Base-by-base conservation (phyloP, 176 grass and related monocot species). In the Triticum turgidum region DNA sequence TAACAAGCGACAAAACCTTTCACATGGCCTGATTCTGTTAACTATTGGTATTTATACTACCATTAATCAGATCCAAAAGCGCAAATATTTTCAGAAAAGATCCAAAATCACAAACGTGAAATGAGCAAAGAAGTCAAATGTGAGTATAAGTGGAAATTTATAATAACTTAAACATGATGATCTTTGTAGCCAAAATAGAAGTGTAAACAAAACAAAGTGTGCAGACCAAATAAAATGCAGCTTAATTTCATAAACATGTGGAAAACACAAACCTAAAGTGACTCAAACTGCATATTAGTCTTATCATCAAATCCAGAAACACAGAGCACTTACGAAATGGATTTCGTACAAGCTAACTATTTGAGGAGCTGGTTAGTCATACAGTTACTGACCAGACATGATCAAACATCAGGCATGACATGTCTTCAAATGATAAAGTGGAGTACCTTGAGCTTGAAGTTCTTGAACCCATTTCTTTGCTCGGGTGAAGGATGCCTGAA, bases 401-500 rank as follows among this genome's bases (percentile, higher is more conserved):
- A 77, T 70, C 56, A 72, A 62, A 51, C 37, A 30, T 56, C 73
- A 73, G 82, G 70, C 6, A 73, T 34, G 3, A n/a, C 37, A 51
- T 56, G 65, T 73, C 32, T 44, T 72, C 49, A 67, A 64, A 66
- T 73, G 66, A 47, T 32, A 25, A 87, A 84, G 85, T 61, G 54
- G 61, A 44, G 38, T 87, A 99, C 97, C 97, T 96, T 94, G 94
- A 66, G 91, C 91, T 83, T 96, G 94, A 80, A 99, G 97, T 80
- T 96, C 97, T 88, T 91, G 89, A 72, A 99, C 94, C 97, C 97
- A 99, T 90, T 94, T 99, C 87, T 96, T 93, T 76, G 97, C 94
- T 87, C 92, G 83, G 24, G 85, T 85, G 80, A 96, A 96, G n/a
- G 97, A 94, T 51, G 89, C 92, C 97, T 99, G 54, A 90, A 76